Evolutionary conservation across 345 rosid genomes (phyloP), one percentile per base, ranked within the genome.

Genomic region (Anacardium occidentale): DNA sequence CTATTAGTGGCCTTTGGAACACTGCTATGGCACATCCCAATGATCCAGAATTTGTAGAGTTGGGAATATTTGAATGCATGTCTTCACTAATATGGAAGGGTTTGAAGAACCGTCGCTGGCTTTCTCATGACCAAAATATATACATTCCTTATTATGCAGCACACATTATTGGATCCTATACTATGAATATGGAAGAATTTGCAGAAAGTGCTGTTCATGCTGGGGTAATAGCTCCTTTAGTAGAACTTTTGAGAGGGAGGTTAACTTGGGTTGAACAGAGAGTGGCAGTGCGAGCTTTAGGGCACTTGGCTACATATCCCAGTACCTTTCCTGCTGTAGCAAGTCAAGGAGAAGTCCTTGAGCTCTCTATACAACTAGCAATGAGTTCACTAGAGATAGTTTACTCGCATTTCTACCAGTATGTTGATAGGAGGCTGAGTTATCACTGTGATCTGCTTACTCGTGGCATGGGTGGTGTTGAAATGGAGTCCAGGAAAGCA

Each of bases 21-120:
- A 96, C 99, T 62, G 99, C 99, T 57, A 96, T 93, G 99, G 98
- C 99, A 21, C 98, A 96, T 79, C 99, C 99, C 17, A 93, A 96
- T 65, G 98, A 96, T 71, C 97, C 98, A 0, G 99, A 96, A 78
- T 96, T 96, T 78, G 89, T 96, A 2, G 95, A 93, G 77, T 84
- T 96, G 50, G 99, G 99, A 57, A 96, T 93, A 65, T 96, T 96
- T 44, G 98, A 96, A 78, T 96, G 98, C 83, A 96, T 96, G 98
- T 79, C 97, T 18, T 89, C 99, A 52, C 85, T 96, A 60, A 93
- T 91, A 71, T 93, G 96, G 96, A 96, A 96, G 76, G 99, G 99
- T 64, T 79, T 96, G n/a, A 93, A 90, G 82, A 96, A 90, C 61
- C 87, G 90, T 0, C 96, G 95, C 21, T 96, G 98, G 98, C 93